Percentiles rank a stretch among this genome's conserved stretches.
These are phyloP conservation scores for Alisma plantagoaquatica DNA, from an alignment of 106 monocot genomes.

Conservation along the genomic window DNA sequence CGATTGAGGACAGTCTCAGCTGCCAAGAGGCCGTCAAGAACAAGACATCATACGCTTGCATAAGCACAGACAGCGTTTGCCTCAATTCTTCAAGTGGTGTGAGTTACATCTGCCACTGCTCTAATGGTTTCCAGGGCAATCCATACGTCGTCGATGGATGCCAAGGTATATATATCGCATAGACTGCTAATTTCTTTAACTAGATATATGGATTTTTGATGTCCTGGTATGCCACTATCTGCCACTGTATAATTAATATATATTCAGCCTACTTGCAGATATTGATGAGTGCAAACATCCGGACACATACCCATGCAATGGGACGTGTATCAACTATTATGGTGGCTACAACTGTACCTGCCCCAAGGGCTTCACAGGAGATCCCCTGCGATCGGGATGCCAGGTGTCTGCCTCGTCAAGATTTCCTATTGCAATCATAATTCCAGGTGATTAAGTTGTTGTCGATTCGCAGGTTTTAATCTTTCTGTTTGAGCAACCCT, in stretches of 20 bases:
- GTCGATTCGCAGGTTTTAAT: too few species aligned
- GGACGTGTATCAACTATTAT: neutral
- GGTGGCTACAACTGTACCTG: neutral
- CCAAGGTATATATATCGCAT: conserved; percentile 9
- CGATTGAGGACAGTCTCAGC: neutral
- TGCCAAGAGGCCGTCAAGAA: neutral
- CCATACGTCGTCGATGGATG: conserved; percentile 4
- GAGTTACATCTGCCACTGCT: conserved; percentile 4
- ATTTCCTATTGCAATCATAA: too few species aligned
- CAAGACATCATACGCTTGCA: neutral
- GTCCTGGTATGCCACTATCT: too few species aligned
- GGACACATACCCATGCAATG: neutral
- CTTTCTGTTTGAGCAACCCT: too few species aligned
- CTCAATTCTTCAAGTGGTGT: conserved; percentile 1
- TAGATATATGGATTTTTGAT: too few species aligned
- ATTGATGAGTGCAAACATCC: neutral
- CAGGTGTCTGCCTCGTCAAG: too few species aligned
- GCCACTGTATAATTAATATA: neutral
- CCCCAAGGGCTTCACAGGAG: neutral
- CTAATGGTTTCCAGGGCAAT: conserved; percentile 4
- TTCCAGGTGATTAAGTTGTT: too few species aligned
- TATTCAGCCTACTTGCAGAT: neutral
- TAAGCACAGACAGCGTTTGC: neutral
- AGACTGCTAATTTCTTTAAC: too few species aligned
- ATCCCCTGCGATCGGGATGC: too few species aligned